Conservation (phyloP, 371 early-diverging fungal species). For the Rhizopus stolonifer region DNA sequence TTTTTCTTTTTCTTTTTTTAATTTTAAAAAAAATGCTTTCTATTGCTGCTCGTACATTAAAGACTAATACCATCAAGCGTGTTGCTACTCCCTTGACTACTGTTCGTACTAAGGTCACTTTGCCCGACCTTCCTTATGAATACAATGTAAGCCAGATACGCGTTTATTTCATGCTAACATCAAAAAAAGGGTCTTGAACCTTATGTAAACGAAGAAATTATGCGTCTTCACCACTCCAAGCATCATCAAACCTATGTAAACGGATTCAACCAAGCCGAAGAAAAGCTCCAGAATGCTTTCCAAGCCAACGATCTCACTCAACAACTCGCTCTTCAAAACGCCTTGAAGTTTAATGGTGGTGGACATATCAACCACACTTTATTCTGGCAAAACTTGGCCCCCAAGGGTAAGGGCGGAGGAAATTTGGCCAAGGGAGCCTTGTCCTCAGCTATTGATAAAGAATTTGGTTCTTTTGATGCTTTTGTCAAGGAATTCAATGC, state of each 20-base stretch:
- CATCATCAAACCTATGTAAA: slow-evolving; percentile 88
- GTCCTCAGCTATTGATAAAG: slow-evolving; percentile 60
- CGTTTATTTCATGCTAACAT: background rate
- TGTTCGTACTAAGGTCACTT: slow-evolving; percentile 64
- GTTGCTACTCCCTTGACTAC: slow-evolving; percentile 49
- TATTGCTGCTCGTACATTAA: slow-evolving; percentile 46
- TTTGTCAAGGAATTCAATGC: slow-evolving; percentile 82
- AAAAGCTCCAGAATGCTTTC: slow-evolving; percentile 74
- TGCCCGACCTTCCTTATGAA: slow-evolving; percentile 76
- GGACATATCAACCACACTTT: slow-evolving; percentile 98
- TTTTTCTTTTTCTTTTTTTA: slow-evolving; percentile 7
- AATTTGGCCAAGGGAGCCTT: slow-evolving; percentile 23
- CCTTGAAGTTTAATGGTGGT: slow-evolving; percentile 94
- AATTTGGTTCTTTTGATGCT: slow-evolving; percentile 88
- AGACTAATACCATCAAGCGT: slow-evolving; percentile 30
- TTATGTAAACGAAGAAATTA: slow-evolving; percentile 91
- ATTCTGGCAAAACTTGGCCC: slow-evolving; percentile 94
- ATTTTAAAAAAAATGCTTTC: slow-evolving; percentile 40
- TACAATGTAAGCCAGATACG: slow-evolving; percentile 51
- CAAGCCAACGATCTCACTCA: slow-evolving; percentile 69
- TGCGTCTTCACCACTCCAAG: slow-evolving; percentile 95
- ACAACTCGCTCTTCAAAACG: slow-evolving; percentile 76
- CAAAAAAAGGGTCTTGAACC: slow-evolving; percentile 86
- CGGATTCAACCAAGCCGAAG: slow-evolving; percentile 56
- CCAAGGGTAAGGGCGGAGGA: slow-evolving; percentile 51